Conservation (phyloP, 192 early-diverging fungal genomes). For the Coemansia sp. region DNA sequence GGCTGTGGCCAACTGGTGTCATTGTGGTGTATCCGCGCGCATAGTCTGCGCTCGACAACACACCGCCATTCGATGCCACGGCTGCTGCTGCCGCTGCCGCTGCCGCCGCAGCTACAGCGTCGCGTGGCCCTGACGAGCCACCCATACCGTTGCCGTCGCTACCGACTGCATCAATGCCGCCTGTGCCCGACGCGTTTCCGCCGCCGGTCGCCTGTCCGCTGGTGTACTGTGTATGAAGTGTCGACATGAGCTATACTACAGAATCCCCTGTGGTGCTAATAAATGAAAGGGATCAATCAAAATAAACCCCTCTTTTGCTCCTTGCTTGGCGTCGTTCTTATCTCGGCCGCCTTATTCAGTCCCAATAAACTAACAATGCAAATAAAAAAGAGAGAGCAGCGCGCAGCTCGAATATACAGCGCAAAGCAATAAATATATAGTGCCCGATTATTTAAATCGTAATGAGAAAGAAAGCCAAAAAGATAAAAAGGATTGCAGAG, state of each 20-base stretch:
- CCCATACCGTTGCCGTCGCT: slow-evolving; percentile 25
- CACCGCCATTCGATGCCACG: slow-evolving; percentile 19
- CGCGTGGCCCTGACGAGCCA: slow-evolving; percentile 37
- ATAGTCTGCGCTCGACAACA: slow-evolving; percentile 38
- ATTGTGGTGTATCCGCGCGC: slow-evolving; percentile 45
- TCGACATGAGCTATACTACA: slow-evolving; percentile 28
- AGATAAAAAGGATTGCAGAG: neutral
- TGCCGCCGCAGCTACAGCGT: slow-evolving; percentile 33
- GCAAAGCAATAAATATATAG: neutral
- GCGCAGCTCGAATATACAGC: slow-evolving; percentile 4
- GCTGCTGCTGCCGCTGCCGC: slow-evolving; percentile 37
- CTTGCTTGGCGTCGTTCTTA: neutral
- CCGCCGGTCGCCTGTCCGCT: slow-evolving; percentile 36
- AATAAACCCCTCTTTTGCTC: neutral
- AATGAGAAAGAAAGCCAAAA: slow-evolving; percentile 1
- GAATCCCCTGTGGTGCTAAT: neutral
- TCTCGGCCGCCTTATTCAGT: neutral
- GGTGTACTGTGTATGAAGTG: slow-evolving; percentile 52
- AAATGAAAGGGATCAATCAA: too few relatives aligned
- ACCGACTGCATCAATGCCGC: slow-evolving; percentile 24
- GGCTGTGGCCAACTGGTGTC: slow-evolving; percentile 36
- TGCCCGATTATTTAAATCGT: neutral
- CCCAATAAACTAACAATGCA: slow-evolving; percentile 9
- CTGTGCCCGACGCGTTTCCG: slow-evolving; percentile 24
- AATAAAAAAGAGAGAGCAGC: slow-evolving; percentile 8